Base-by-base conservation (phyloP, 2,329 filamentous ascomycete species). In the Leptographium wingfieldii region DNA sequence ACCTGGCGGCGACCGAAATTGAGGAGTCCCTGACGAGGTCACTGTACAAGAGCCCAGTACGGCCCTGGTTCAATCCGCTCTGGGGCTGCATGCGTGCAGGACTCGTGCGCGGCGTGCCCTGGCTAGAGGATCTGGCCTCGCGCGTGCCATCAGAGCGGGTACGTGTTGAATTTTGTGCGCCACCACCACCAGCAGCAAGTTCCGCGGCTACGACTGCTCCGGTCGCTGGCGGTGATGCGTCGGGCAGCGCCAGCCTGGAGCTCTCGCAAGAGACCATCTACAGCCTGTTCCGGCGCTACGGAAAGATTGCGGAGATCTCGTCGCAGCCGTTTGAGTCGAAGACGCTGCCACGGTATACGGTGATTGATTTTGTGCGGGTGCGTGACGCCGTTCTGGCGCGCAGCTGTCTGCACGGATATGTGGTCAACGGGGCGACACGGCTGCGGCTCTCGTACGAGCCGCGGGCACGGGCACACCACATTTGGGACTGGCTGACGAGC, bases 21-120 rank as follows among this genome's bases (percentile, higher is more conserved):
- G 77, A 80, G 68, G 68, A 75, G 25, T 77, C 76, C 3, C 74
- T 96, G 4, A 75, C 80, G 29, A 74, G 82, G 38, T 80, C 86
- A 64, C 76, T 97, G 1, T 75, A 80, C 60, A 77, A 90, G 62
- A 79, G 85, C 19, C 87, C 86, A 0, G 81, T 95, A 46, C 89
- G 85, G 62, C 92, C 92, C 3, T 95, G 92, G 88, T 96, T 94
- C 76, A 95, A 86, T 66, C 91, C 91, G 0, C 86, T 96, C 64
- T 79, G 83, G 27, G 74, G 80, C 16, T 40, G 61, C 40, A 85
- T 95, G 60, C 80, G 82, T 56, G 84, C 85, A 3, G 84, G 84
- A 29, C 75, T 91, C 7, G 94, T 99, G 2, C 79, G 83, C 59
- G 94, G 94, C 11, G 83, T 85, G 27, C 94, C 94, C 0, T 99